phyloP scores from a whole-genome alignment of 2,329 filamentous ascomycete genomes.

The Cladosporium sp. region DNA sequence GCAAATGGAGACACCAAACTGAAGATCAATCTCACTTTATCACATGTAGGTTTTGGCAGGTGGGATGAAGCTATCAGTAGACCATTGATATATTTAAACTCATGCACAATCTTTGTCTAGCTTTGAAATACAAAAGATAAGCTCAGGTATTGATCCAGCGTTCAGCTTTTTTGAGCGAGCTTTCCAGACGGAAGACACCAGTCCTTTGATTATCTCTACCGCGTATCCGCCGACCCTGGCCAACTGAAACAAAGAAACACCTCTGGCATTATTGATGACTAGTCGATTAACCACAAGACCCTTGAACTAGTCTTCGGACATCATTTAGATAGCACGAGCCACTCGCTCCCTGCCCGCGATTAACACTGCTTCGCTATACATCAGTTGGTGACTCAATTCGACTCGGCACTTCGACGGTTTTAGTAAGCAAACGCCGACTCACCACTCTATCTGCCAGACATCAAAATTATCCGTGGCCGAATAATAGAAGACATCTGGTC shows the following conservation, averaged over 20 bases:
- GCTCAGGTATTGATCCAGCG: neutral
- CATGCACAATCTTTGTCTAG: neutral
- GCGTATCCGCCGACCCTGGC: neutral
- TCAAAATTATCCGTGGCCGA: neutral
- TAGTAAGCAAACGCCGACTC: neutral
- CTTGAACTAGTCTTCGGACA: neutral
- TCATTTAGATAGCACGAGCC: neutral
- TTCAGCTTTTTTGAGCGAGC: neutral
- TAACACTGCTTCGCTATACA: neutral
- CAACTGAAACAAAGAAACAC: conserved; percentile 6
- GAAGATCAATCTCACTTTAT: neutral
- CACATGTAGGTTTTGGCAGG: neutral
- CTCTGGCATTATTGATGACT: neutral
- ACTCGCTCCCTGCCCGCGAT: neutral
- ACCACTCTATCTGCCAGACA: neutral
- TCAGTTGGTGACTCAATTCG: neutral
- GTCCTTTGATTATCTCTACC: neutral
- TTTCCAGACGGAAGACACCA: neutral
- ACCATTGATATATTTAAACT: neutral
- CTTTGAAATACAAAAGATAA: neutral
- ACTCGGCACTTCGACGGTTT: neutral
- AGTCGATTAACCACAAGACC: neutral
- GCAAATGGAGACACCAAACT: neutral
- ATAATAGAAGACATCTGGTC: neutral
- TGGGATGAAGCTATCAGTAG: neutral